A percentile compares a stretch with the other conserved stretches of the same genome.
phyloP scores from a whole-genome alignment of 345 rosid genomes.

The Streptanthus diversifolius region DNA sequence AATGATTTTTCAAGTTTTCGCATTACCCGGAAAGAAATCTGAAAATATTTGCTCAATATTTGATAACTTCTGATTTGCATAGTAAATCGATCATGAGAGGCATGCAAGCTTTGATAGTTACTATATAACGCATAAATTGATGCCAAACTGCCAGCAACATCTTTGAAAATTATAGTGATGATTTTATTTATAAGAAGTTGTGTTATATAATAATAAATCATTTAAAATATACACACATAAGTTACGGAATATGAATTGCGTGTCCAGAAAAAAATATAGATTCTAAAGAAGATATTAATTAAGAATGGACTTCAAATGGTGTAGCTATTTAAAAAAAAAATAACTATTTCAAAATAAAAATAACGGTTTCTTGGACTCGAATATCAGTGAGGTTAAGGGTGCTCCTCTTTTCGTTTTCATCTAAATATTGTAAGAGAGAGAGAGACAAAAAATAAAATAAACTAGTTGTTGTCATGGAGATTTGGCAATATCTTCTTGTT shows the following conservation, averaged over 20 bases:
- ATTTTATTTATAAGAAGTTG: not conserved
- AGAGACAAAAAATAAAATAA: conserved; percentile 16
- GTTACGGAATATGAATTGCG: not conserved
- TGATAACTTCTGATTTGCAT: not conserved
- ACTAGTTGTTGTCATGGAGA: conserved; percentile 26
- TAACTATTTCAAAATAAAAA: not conserved
- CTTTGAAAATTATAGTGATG: not conserved
- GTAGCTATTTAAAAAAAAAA: not conserved
- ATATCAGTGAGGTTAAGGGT: conserved; percentile 1
- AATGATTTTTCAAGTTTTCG: conserved; percentile 7
- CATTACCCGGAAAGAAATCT: conserved; percentile 3
- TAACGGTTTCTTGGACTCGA: not conserved
- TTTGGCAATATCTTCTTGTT: conserved; percentile 22
- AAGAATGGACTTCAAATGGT: conserved; percentile 9
- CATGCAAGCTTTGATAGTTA: conserved; percentile 15
- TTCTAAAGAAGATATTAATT: not conserved
- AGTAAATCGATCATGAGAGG: conserved; percentile 7
- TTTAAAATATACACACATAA: not conserved
- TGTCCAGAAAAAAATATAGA: conserved; percentile 1
- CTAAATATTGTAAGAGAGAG: not conserved
- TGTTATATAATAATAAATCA: not conserved
- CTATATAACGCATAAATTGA: not conserved
- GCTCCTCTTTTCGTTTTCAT: not conserved
- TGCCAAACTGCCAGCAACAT: not conserved
- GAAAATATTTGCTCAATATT: not conserved